Evolutionary conservation across 2,329 filamentous ascomycete genomes (phyloP), one percentile per base, ranked within the genome.

Genomic region (Bipolaris cookei): DNA sequence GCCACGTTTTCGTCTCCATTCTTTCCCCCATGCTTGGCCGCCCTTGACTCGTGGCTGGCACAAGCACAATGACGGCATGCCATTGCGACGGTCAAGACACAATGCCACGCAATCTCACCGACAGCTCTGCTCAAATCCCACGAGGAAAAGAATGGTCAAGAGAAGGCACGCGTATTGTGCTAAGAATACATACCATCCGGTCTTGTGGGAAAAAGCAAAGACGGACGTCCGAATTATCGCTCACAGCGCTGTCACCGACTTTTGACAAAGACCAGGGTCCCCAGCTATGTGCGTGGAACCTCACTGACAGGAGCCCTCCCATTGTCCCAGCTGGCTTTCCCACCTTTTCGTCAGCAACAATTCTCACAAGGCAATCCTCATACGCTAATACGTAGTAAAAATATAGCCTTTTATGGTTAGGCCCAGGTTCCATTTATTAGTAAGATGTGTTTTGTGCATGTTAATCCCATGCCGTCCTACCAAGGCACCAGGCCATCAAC

Each of bases 1-100:
- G 38, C 44, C 32, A 35, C 37, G 41, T 54, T 32, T 43, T 54
- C 30, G 50, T 28, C 14, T 37, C 38, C 43, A n/a, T 21, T 53
- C 14, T 47, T 48, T 34, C 38, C 48, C 41, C 48, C 42, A 16
- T 16, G 28, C 28, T 34, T 51, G 41, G 18, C 20, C 21, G 21
- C 28, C 14, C 11, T 35, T 44, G 49, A 51, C 18, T 42, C 25
- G 28, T 23, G 28, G 10, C 47, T 37, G 20, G n/a, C 23, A 20
- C 35, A 28, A 8, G 21, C 21, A 25, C 45, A n/a, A 18, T 48
- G 45, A 48, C 34, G 45, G n/a, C 45, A 46, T 11, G 20, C 14
- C 23, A 43, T 16, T n/a, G 23, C 6, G 14, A 2, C 7, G 10
- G 13, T 8, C 25, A 16, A 28, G n/a, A 44, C 14, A 28, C 42